Conservation (phyloP, 805 yeast species). For the Teunomyces lycoperdinae region DNA sequence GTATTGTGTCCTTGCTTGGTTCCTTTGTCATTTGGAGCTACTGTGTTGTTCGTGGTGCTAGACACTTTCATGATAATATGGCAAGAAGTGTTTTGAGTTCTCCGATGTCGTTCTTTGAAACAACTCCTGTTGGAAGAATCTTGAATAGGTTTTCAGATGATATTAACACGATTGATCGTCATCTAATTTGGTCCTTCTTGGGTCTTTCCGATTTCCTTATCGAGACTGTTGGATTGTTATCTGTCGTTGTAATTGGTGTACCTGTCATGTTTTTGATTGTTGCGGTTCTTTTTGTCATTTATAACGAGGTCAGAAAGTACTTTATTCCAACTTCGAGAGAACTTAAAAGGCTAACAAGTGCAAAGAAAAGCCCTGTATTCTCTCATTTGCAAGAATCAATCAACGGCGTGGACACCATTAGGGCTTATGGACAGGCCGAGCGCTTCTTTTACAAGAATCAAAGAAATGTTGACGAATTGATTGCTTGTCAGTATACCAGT, state of each 20-base stretch:
- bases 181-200: constrained; percentile 30
- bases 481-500: constrained; percentile 19
- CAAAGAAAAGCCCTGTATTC: constrained; percentile 31
- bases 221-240: constrained; percentile 26
- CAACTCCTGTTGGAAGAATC: constrained; percentile 40
- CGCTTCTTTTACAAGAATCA: constrained; percentile 26
- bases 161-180: constrained; percentile 30
- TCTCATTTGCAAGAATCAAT: constrained; percentile 37
- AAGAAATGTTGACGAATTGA: constrained; percentile 22
- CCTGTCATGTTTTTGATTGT: constrained; percentile 33
- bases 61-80: constrained; percentile 36
- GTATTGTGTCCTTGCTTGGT: constrained; percentile 24
- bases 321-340: constrained; percentile 37
- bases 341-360: constrained; percentile 30
- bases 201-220: constrained; percentile 19
- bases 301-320: constrained; percentile 27
- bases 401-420: constrained; percentile 35
- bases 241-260: constrained; percentile 28
- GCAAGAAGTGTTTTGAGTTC: constrained; percentile 32
- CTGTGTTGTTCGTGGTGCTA: constrained; percentile 30
- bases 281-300: constrained; percentile 22
- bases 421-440: constrained; percentile 28
- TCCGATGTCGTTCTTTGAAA: constrained; percentile 42
- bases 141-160: constrained; percentile 40
- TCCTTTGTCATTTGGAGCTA: constrained; percentile 30